A percentile compares a stretch with the other conserved stretches of the same genome.
Evolutionary conservation across 2,329 filamentous ascomycete species (phyloP).

Genomic region (Fusarium sp.): DNA sequence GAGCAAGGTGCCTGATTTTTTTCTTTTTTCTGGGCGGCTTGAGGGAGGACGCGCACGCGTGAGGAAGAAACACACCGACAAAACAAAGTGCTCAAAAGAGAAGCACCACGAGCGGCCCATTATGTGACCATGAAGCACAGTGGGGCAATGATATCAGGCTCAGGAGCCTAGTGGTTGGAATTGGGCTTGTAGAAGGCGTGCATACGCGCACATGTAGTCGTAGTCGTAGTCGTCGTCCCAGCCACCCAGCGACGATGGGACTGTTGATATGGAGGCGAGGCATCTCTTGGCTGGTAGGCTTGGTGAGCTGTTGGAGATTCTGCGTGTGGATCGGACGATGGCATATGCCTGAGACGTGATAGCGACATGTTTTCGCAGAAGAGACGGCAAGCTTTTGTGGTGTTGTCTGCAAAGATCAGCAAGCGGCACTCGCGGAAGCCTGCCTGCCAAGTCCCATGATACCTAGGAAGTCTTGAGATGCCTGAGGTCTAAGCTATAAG

Average conservation of each 20-base stretch:
- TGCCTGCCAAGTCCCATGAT: slow-evolving; percentile 22
- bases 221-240: slow-evolving; percentile 38
- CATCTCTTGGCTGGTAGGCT: slow-evolving; percentile 27
- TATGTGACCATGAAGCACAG: slow-evolving; percentile 52
- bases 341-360: slow-evolving; percentile 29
- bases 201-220: slow-evolving; percentile 36
- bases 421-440: slow-evolving; percentile 16
- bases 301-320: slow-evolving; percentile 35
- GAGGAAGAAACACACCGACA: slow-evolving; percentile 52
- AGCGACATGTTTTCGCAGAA: slow-evolving; percentile 25
- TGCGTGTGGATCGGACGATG: slow-evolving; percentile 38
- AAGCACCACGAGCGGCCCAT: slow-evolving; percentile 47
- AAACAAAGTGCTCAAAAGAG: slow-evolving; percentile 45
- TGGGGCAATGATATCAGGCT: slow-evolving; percentile 48
- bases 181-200: slow-evolving; percentile 30
- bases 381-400: slow-evolving; percentile 14
- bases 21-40: slow-evolving; percentile 15
- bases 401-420: slow-evolving; percentile 28
- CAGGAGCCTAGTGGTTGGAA: slow-evolving; percentile 43
- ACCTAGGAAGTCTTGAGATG: slow-evolving; percentile 12
- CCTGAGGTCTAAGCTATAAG: not conserved
- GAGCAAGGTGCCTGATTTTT: slow-evolving; percentile 32
- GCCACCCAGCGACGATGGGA: slow-evolving; percentile 39
- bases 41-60: slow-evolving; percentile 47
- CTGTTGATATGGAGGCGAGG: slow-evolving; percentile 30